Evolutionary conservation across 305 asterid species (phyloP), one percentile per base, ranked within the genome.

Genomic region (Striga hermonthica): DNA sequence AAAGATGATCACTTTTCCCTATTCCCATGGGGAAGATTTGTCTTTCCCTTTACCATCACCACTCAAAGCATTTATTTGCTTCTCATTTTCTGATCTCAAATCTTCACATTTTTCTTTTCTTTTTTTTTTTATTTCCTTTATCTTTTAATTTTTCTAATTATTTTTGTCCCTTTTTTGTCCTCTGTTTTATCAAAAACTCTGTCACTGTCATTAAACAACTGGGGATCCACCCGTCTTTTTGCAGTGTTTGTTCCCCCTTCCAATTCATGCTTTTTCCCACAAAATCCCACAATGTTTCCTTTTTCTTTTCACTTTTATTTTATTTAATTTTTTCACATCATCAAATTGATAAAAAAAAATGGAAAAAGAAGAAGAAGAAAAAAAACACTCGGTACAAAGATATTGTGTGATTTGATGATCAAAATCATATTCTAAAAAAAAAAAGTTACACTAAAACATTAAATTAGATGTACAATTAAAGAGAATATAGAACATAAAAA

Each of bases 21-120:
- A 80, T 85, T 87, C 97, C 95, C 88, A 82, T 76, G 82, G 76
- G 73, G 78, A 76, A 65, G 79, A 81, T 65, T 73, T 86, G 81
- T 78, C 80, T 81, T 81, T 74, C 69, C 70, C 80, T 73, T 73
- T 74, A 11, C 53, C 64, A 73, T 15, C 57, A 52, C 57, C 57
- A 15, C 37, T 31, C 58, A 49, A 49, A 65, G 53, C 57, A 56
- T 52, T 62, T 68, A 57, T 66, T 74, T 73, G 64, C 89, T 83
- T 87, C 85, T 72, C 77, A 76, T 76, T 80, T 50, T 81, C 31
- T 74, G 78, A 84, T 86, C 89, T 80, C 82, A 84, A 85, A 83
- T 85, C 89, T 79, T 80, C 82, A 22, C 31, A 65, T 67, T 45
- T 45, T 67, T 69, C 43, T 69, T 61, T 7, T 35, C 60, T 58